Base-by-base conservation (phyloP, 164 flowering plant genomes). In the Chloranthus sessilifolius region DNA sequence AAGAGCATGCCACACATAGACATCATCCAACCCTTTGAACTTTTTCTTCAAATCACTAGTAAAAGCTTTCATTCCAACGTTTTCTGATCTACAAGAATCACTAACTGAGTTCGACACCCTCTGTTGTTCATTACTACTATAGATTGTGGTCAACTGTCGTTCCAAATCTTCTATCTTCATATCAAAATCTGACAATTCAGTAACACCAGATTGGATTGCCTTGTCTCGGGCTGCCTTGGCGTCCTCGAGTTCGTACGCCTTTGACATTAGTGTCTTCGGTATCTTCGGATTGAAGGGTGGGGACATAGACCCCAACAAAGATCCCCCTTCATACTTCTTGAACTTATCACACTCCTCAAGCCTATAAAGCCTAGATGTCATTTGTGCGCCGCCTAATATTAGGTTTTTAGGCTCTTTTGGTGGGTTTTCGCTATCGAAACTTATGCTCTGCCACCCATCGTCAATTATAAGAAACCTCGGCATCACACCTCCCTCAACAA, bases 361-460 rank as follows among this genome's bases (percentile, higher is more conserved):
- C 46, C 79, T 60, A 52, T 77, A 57, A 35, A 89, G 73, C 74
- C 97, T 78, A 1, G 78, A 83, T 41, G 84, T 83, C 95, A 85
- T 83, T 49, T 88, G 97, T 22, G 72, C 58, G 27, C 97, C 97
- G 5, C 92, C 85, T 43, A 82, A 64, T 37, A 86, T 83, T 16
- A 83, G 84, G 40, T 80, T 76, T 36, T 76, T 81, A 0, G 83
- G 71, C 42, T 83, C 97, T 59, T 74, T 58, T 6, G 48, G 15
- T 2, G 83, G 82, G 41, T 72, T 48, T 4, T 79, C 76, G 0
- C 65, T 66, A 34, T 88, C 95, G 1, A 64, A 3, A 39, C 65
- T 83, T 43, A 85, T 66, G 55, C 89, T 83, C 42, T 85, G 95
- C 97, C 97, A 88, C 1, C 95, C 95, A 60, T 88, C 92, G 28